Percentiles rank a stretch among this genome's conserved stretches.
These are phyloP conservation scores for Exutisphaerella laricina DNA, from an alignment of 2,329 filamentous ascomycete genomes.

Conservation along the genomic window DNA sequence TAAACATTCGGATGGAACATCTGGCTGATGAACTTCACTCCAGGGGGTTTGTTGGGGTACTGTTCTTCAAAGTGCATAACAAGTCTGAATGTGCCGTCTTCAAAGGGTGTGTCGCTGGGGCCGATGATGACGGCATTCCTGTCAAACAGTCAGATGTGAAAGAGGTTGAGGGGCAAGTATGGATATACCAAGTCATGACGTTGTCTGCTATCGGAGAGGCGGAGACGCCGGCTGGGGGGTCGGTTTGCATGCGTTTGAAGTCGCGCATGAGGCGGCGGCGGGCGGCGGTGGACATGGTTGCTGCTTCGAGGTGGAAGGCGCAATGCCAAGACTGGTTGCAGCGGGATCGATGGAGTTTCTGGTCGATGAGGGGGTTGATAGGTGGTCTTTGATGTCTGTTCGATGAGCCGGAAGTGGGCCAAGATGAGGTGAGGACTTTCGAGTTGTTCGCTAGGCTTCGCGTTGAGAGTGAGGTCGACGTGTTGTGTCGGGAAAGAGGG, in stretches of 20 bases:
- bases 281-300: constrained; percentile 81
- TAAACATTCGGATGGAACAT: constrained; percentile 99
- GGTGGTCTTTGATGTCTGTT: not conserved
- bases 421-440: not conserved
- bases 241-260: constrained; percentile 99
- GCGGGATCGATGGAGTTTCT: not conserved
- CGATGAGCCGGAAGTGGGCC: not conserved
- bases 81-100: constrained; percentile 94
- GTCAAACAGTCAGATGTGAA: constrained; percentile 5
- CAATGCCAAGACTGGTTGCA: too few relatives aligned
- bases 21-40: constrained; percentile 96
- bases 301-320: not conserved
- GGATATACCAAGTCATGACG: constrained; percentile 97
- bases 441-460: not conserved
- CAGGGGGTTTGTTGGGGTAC: constrained; percentile 96
- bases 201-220: constrained; percentile 94
- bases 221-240: constrained; percentile 93
- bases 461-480: not conserved
- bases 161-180: too few relatives aligned
- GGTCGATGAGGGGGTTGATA: not conserved
- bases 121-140: constrained; percentile 99
- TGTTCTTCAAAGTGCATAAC: constrained; percentile 99
- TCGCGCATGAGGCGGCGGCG: constrained; percentile 97
- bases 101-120: constrained; percentile 92
- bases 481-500: not conserved